Evolutionary conservation across 1,284 basidiomycete genomes (phyloP).

Genomic region (Puccinia horiana): DNA sequence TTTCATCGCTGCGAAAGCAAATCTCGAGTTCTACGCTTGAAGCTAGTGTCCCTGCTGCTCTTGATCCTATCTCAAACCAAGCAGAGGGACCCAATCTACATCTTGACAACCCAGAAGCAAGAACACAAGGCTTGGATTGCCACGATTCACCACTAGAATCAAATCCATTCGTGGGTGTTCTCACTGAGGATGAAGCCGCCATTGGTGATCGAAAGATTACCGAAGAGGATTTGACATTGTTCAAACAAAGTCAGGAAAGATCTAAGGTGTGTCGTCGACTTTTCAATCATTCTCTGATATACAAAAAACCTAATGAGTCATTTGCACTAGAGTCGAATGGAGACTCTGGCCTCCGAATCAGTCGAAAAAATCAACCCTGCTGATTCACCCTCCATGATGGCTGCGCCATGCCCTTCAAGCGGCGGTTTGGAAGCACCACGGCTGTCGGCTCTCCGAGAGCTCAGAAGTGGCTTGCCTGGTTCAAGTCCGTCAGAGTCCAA

Average conservation of each 20-base stretch:
- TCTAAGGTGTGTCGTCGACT: conserved; percentile 7
- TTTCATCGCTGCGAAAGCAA: conserved; percentile 14
- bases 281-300: background rate
- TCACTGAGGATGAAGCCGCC: conserved; percentile 26
- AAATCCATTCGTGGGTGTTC: conserved; percentile 29
- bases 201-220: conserved; percentile 36
- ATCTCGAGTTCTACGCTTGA: background rate
- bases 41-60: background rate
- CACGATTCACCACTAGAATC: background rate
- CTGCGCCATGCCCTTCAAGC: background rate
- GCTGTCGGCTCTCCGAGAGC: conserved; percentile 21
- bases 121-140: background rate
- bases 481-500: background rate
- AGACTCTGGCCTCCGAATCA: conserved; percentile 11
- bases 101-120: background rate
- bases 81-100: background rate
- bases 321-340: conserved; percentile 12
- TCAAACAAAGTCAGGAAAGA: conserved; percentile 30
- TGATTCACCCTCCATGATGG: background rate
- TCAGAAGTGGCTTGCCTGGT: background rate
- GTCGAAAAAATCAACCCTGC: background rate
- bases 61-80: background rate
- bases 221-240: conserved; percentile 34
- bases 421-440: background rate
- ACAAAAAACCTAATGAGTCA: background rate